phyloP scores from a whole-genome alignment of 805 yeast genomes.

The Candida rishiriensis region DNA sequence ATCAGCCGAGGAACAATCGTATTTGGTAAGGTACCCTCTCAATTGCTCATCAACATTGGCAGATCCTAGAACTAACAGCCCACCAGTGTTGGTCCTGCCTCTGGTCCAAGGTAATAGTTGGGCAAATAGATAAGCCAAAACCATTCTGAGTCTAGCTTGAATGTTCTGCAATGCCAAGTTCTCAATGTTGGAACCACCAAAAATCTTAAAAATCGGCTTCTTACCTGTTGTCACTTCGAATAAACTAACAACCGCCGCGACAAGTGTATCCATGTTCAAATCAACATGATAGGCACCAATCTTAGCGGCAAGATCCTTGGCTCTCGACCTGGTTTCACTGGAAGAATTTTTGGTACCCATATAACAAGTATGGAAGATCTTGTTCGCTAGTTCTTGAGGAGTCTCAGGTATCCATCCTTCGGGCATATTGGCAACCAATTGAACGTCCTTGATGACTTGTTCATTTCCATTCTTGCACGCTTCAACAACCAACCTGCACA shows the following conservation, averaged over 20 bases:
- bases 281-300: slow-evolving; percentile 91
- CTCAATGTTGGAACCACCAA: slow-evolving; percentile 91
- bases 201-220: slow-evolving; percentile 80
- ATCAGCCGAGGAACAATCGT: slow-evolving; percentile 97
- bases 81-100: slow-evolving; percentile 61
- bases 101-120: slow-evolving; percentile 95
- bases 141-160: slow-evolving; percentile 96
- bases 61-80: slow-evolving; percentile 86
- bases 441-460: slow-evolving; percentile 76
- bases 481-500: slow-evolving; percentile 80
- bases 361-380: slow-evolving; percentile 82
- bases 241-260: slow-evolving; percentile 63
- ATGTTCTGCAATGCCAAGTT: slow-evolving; percentile 94
- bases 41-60: slow-evolving; percentile 97
- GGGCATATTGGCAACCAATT: slow-evolving; percentile 54
- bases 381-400: slow-evolving; percentile 71
- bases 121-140: slow-evolving; percentile 86
- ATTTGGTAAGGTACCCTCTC: slow-evolving; percentile 92
- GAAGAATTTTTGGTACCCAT: slow-evolving; percentile 98
- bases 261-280: slow-evolving; percentile 85
- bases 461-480: slow-evolving; percentile 65
- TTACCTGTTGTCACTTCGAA: slow-evolving; percentile 91
- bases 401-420: slow-evolving; percentile 62
- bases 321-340: slow-evolving; percentile 75
- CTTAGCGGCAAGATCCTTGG: slow-evolving; percentile 64